A percentile compares a stretch with the other conserved stretches of the same genome.
These are phyloP conservation scores for Leishmania major DNA, from an alignment of 208 protist genomes.

Conservation along the genomic window DNA sequence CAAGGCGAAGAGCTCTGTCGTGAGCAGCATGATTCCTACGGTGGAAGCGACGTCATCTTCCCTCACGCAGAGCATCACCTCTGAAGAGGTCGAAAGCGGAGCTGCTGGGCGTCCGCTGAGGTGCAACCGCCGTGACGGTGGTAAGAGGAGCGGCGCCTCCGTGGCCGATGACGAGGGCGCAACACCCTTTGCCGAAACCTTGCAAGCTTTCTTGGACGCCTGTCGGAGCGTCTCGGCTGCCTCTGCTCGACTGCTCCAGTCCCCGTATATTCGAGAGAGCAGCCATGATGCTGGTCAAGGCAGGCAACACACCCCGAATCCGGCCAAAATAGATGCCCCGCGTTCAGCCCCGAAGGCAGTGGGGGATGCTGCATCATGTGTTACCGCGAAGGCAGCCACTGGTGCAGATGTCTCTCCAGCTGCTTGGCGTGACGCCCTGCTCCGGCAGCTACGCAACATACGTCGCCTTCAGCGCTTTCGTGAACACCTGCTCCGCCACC, in stretches of 20 bases:
- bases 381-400: neutral
- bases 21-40: neutral
- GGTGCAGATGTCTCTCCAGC: neutral
- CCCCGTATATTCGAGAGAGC: slow-evolving; percentile 1
- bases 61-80: neutral
- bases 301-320: neutral
- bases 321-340: neutral
- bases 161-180: neutral
- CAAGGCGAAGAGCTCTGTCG: neutral
- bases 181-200: slow-evolving; percentile 21
- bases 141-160: neutral
- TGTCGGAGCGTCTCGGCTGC: slow-evolving; percentile 30
- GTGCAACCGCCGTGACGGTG: neutral
- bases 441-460: slow-evolving; percentile 56
- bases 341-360: neutral
- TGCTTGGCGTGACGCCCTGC: slow-evolving; percentile 12
- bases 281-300: neutral
- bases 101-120: neutral
- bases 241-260: neutral
- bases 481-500: slow-evolving; percentile 48
- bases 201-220: slow-evolving; percentile 46
- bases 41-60: neutral
- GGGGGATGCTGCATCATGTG: neutral
- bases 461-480: slow-evolving; percentile 66
- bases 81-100: neutral